Evolutionary conservation across 2,329 filamentous ascomycete genomes (phyloP).

Genomic region (Cyphellophora attinorum): DNA sequence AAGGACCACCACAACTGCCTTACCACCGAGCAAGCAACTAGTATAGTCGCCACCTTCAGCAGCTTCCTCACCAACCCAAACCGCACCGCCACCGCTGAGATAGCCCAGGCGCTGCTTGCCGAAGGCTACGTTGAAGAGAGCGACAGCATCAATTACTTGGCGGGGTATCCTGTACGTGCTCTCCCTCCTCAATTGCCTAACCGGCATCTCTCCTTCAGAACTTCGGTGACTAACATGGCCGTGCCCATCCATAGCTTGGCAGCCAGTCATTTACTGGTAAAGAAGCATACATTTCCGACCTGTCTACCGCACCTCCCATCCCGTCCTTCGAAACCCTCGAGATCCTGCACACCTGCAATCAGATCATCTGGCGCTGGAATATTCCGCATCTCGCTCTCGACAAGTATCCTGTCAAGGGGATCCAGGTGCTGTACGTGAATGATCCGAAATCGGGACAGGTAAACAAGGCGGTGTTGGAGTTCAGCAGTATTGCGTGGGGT

Average conservation of each 20-base stretch:
- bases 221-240: background rate
- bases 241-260: slow-evolving; percentile 5
- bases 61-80: slow-evolving; percentile 8
- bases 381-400: slow-evolving; percentile 1
- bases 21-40: slow-evolving; percentile 1
- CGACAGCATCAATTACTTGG: slow-evolving; percentile 10
- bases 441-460: slow-evolving; percentile 9
- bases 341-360: slow-evolving; percentile 15
- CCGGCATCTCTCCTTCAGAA: background rate
- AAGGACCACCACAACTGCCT: too few species aligned
- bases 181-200: background rate
- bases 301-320: slow-evolving; percentile 3
- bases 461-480: slow-evolving; percentile 17
- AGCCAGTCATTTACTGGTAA: slow-evolving; percentile 8
- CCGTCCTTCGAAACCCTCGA: slow-evolving; percentile 7
- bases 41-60: slow-evolving; percentile 9
- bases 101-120: slow-evolving; percentile 6
- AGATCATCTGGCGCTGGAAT: slow-evolving; percentile 17
- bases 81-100: slow-evolving; percentile 4
- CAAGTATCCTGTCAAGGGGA: slow-evolving; percentile 13
- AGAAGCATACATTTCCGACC: slow-evolving; percentile 4
- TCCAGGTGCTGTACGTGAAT: slow-evolving; percentile 16
- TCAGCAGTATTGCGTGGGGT: slow-evolving; percentile 17
- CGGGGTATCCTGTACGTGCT: slow-evolving; percentile 7
- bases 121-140: slow-evolving; percentile 9